Evolutionary conservation across 1,284 basidiomycete genomes (phyloP).

Genomic region (Phellinidium pouzarii): DNA sequence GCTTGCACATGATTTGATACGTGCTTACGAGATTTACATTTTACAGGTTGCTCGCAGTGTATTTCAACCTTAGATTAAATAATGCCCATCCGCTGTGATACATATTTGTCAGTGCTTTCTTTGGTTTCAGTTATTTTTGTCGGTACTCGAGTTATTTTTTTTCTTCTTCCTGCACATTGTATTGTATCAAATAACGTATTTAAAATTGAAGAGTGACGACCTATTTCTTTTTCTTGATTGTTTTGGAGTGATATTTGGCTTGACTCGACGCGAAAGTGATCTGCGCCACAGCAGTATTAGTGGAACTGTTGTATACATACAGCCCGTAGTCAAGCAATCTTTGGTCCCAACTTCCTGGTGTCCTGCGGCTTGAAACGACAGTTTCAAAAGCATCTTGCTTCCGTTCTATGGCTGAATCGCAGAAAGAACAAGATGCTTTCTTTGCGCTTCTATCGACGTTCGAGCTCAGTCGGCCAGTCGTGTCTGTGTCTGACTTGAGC

Average conservation of each 20-base stretch:
- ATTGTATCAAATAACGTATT: slow-evolving; percentile 55
- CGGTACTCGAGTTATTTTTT: slow-evolving; percentile 24
- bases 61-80: slow-evolving; percentile 60
- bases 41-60: slow-evolving; percentile 64
- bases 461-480: slow-evolving; percentile 52
- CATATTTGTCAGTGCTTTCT: slow-evolving; percentile 31
- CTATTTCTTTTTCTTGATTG: not conserved
- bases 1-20: slow-evolving; percentile 2
- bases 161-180: slow-evolving; percentile 49
- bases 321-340: no score
- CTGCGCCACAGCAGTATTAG: no score
- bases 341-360: not conserved
- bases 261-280: no score
- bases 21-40: slow-evolving; percentile 5
- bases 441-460: slow-evolving; percentile 74
- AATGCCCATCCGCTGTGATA: slow-evolving; percentile 39
- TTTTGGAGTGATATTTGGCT: not conserved
- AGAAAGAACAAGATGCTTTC: slow-evolving; percentile 68
- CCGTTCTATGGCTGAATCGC: slow-evolving; percentile 37
- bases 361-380: not conserved
- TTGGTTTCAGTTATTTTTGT: slow-evolving; percentile 40
- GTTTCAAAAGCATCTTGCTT: not conserved
- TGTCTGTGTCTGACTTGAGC: slow-evolving; percentile 58
- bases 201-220: slow-evolving; percentile 2
- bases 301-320: no score